Base-by-base conservation (phyloP, 2,329 filamentous ascomycete genomes). In the Ophiostoma ips region DNA sequence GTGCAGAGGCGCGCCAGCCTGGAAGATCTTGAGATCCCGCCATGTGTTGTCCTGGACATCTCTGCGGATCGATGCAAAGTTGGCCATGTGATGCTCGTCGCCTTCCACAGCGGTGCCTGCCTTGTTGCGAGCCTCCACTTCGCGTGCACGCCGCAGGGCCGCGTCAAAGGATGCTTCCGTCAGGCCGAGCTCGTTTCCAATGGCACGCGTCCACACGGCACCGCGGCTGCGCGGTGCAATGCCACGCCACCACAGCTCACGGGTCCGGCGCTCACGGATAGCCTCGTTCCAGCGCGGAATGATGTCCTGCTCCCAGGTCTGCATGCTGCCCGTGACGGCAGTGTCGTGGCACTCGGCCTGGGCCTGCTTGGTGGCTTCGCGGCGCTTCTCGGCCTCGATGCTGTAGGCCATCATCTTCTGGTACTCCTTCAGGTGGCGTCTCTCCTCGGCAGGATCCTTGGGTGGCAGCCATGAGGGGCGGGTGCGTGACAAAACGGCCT, bases 371-470 rank as follows among this genome's bases (percentile, higher is more conserved):
- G 70, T 67, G 0, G 70, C 71, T 56, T 81, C 77, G 55, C 68
- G 76, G 59, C 74, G 74, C 52, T 75, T 73, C 31, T 82, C 79
- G 0, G 76, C 73, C 58, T 78, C 76, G 48, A 70, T 64, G 56
- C 77, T 80, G 41, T 69, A 70, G 0, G 71, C 73, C 82, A 90
- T 86, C 83, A 92, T 89, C 63, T 75, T 80, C 65, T 89, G 82
- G 61, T 89, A 92, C 62, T 92, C 81, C 60, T 78, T 88, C 56
- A 98, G 63, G 64, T 98, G 92, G 57, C 82, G 83, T 62, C 79
- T 85, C 68, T 98, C 92, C 64, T 98, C 92, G 49, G 84, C 84
- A 2, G 87, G 89, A 56, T 92, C 81, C 66, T 92, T 92, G 1
- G 86, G 86, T 1, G 87, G 86, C 2, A 92, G 70, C 87, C 87